A percentile compares a stretch with the other conserved stretches of the same genome.
phyloP scores from a whole-genome alignment of 148 eudicot species.

The Cornus florida region DNA sequence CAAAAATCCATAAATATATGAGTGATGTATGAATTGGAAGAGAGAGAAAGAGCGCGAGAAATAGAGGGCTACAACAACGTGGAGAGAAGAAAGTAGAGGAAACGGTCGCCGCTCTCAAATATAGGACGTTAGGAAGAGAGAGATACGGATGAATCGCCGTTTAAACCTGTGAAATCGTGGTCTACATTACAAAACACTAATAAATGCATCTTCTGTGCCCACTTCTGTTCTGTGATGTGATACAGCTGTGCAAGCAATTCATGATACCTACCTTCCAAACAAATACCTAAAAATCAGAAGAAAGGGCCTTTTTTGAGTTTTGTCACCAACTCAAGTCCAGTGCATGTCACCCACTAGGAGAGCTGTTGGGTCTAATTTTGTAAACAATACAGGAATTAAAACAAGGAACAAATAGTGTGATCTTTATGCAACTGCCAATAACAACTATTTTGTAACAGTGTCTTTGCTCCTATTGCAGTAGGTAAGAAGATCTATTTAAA shows the following conservation, averaged over 20 bases:
- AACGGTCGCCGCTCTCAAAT: constrained; percentile 9
- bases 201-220: background rate
- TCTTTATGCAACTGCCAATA: too few relatives aligned
- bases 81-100: background rate
- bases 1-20: constrained; percentile 4
- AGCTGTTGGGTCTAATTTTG: too few relatives aligned
- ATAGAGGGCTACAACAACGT: background rate
- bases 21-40: background rate
- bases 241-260: background rate
- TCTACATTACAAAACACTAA: background rate
- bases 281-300: too few relatives aligned
- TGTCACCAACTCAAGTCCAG: too few relatives aligned
- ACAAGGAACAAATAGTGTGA: too few relatives aligned
- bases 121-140: constrained; percentile 11
- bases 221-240: background rate
- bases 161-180: constrained; percentile 13
- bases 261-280: too few relatives aligned
- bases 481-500: too few relatives aligned
- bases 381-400: too few relatives aligned
- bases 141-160: constrained; percentile 23
- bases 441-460: too few relatives aligned
- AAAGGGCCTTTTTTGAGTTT: too few relatives aligned
- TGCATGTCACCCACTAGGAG: too few relatives aligned
- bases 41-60: background rate
- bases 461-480: too few relatives aligned